These are phyloP conservation scores for Fonsecaea multimorphosa DNA, from an alignment of 2,329 filamentous ascomycete genomes.

Conservation along the genomic window DNA sequence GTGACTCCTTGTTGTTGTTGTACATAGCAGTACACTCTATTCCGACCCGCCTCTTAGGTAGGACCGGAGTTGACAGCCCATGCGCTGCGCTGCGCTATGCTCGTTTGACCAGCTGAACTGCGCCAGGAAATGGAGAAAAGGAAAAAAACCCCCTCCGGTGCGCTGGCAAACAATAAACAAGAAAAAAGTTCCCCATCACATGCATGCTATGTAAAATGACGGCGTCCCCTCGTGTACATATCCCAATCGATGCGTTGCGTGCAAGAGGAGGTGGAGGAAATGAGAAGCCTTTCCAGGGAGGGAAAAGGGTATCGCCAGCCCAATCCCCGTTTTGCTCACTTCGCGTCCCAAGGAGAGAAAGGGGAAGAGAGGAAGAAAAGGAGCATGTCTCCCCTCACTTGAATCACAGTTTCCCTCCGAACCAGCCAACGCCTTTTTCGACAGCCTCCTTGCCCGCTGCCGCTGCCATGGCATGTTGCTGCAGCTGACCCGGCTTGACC, in stretches of 20 bases:
- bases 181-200: not conserved
- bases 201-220: not conserved
- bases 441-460: slow-evolving; percentile 10
- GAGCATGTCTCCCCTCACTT: not conserved
- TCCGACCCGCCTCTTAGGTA: too few relatives aligned
- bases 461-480: slow-evolving; percentile 4
- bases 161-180: not conserved
- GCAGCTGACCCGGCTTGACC: slow-evolving; percentile 60
- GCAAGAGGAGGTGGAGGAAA: not conserved
- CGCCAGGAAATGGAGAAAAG: not conserved
- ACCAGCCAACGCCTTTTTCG: slow-evolving; percentile 13
- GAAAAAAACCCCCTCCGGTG: not conserved
- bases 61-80: too few relatives aligned
- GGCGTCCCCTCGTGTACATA: not conserved
- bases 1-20: too few relatives aligned
- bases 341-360: not conserved
- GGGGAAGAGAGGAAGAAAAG: not conserved
- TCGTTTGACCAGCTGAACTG: not conserved
- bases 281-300: not conserved
- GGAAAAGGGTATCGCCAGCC: not conserved
- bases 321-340: not conserved
- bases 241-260: not conserved
- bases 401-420: not conserved
- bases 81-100: not conserved
- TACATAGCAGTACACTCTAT: not conserved